phyloP scores from a whole-genome alignment of 306 rosid genomes.

The Cucumis sativus region Cucumber_9930_V3 NC_026656.2:17973001-17973500 shows the following conservation, averaged over 20 bases:
- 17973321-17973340: not conserved
- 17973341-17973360: not conserved
- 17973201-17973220: not conserved
- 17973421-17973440: conserved; percentile 2
- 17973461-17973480: not conserved
- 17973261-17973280: not conserved
- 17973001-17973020: too few relatives aligned
- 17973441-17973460: not conserved
- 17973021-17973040: too few relatives aligned
- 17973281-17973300: conserved; percentile 6
- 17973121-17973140: too few relatives aligned
- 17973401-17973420: not conserved
- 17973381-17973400: not conserved
- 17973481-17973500: not conserved
- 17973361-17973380: conserved; percentile 1
- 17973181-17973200: not conserved
- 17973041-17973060: too few relatives aligned
- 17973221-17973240: too few relatives aligned
- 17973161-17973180: too few relatives aligned
- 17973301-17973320: not conserved
- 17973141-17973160: too few relatives aligned
- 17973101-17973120: too few relatives aligned
- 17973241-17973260: not conserved
- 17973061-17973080: too few relatives aligned
- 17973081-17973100: too few relatives aligned